Evolutionary conservation across 1,284 basidiomycete species (phyloP).

Genomic region (Ceratobasidium papillatum): DNA sequence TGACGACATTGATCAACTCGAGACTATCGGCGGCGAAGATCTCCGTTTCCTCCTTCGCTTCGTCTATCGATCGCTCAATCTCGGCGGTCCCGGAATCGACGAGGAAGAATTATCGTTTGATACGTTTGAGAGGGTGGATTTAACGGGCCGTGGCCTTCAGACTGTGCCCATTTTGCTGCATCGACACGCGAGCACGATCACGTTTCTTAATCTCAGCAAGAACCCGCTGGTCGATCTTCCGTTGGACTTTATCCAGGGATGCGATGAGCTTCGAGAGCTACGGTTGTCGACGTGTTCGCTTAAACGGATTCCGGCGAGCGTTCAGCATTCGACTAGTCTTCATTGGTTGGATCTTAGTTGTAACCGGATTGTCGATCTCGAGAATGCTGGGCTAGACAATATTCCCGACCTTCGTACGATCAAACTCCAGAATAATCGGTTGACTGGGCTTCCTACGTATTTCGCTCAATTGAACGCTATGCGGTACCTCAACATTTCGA

Average conservation of each 20-base stretch:
- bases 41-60: conserved; percentile 90
- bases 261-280: conserved; percentile 84
- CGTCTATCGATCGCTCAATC: conserved; percentile 63
- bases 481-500: conserved; percentile 90
- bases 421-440: conserved; percentile 91
- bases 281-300: conserved; percentile 93
- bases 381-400: conserved; percentile 83
- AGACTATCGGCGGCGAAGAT: conserved; percentile 83
- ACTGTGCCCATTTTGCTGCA: conserved; percentile 93
- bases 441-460: conserved; percentile 86
- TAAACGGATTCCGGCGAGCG: conserved; percentile 89
- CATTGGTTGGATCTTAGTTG: conserved; percentile 90
- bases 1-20: conserved; percentile 81
- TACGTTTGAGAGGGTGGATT: conserved; percentile 82
- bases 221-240: conserved; percentile 98
- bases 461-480: conserved; percentile 80
- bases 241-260: conserved; percentile 94
- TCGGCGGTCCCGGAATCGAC: conserved; percentile 48
- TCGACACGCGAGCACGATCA: conserved; percentile 84
- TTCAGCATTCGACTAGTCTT: conserved; percentile 79
- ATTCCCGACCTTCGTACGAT: conserved; percentile 79
- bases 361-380: conserved; percentile 91
- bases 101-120: conserved; percentile 79
- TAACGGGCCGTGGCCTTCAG: conserved; percentile 83
- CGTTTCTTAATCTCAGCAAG: conserved; percentile 88